Evolutionary conservation across 495 filamentous ascomycete genomes (phyloP).

Genomic region (Penicillium ochrochloron): DNA sequence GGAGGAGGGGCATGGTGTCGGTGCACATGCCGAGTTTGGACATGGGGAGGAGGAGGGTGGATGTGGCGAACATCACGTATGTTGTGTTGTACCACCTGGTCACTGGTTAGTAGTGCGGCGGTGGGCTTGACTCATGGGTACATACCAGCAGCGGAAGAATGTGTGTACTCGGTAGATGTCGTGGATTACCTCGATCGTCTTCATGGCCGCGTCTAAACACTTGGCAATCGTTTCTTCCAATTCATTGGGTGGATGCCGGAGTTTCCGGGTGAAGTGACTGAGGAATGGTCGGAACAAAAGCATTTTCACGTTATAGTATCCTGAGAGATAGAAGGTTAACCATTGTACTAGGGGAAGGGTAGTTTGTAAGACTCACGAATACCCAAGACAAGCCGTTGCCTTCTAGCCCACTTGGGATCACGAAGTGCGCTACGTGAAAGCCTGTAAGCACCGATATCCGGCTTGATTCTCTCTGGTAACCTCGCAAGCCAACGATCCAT

Average conservation of each 20-base stretch:
- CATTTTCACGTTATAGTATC: conserved; percentile 49
- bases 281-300: conserved; percentile 46
- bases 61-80: conserved; percentile 50
- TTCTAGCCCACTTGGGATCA: conserved; percentile 48
- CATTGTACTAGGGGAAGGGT: not conserved
- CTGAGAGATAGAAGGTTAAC: conserved; percentile 16
- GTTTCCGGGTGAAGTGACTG: conserved; percentile 43
- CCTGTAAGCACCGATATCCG: conserved; percentile 33
- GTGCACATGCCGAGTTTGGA: conserved; percentile 41
- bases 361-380: conserved; percentile 35
- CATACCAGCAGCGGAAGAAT: conserved; percentile 50
- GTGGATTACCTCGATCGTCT: conserved; percentile 46
- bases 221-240: conserved; percentile 41
- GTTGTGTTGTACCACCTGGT: conserved; percentile 52
- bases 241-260: conserved; percentile 38
- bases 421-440: conserved; percentile 33
- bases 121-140: not conserved
- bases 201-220: conserved; percentile 44
- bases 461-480: conserved; percentile 41
- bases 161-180: conserved; percentile 48
- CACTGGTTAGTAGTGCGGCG: not conserved
- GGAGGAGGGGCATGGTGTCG: conserved; percentile 38
- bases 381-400: conserved; percentile 43
- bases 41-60: conserved; percentile 46
- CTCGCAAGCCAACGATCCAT: conserved; percentile 43